These are phyloP conservation scores for Mucor velutinosus DNA, from an alignment of 371 early-diverging fungal species.

Conservation along the genomic window DNA sequence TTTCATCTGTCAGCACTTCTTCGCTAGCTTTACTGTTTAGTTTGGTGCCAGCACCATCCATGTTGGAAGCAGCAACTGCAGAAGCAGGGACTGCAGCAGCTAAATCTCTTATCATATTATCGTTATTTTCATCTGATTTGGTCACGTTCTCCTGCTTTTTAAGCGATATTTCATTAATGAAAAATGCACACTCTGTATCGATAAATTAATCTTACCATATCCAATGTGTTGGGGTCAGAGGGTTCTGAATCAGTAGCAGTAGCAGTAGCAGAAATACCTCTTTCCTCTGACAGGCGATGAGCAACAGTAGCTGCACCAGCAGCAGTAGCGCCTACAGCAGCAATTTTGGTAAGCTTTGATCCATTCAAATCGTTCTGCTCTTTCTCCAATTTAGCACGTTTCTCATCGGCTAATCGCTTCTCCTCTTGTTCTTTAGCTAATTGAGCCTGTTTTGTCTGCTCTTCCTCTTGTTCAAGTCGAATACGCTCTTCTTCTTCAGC, in stretches of 20 bases:
- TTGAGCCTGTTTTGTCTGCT: neutral
- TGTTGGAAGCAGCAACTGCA: neutral
- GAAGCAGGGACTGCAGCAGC: neutral
- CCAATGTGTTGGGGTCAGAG: neutral
- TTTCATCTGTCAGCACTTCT: slow-evolving; percentile 7
- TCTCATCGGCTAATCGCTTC: neutral
- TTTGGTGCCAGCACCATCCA: neutral
- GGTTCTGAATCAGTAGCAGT: neutral
- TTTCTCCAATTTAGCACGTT: neutral
- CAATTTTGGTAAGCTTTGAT: neutral
- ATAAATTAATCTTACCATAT: neutral
- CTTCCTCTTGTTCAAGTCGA: neutral
- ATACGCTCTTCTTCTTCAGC: slow-evolving; percentile 4
- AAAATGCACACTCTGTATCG: neutral
- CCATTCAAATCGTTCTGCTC: neutral
- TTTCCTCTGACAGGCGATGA: neutral
- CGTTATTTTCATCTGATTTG: neutral
- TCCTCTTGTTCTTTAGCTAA: neutral
- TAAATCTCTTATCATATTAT: neutral
- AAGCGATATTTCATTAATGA: neutral
- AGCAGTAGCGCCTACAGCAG: neutral
- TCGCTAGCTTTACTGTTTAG: neutral
- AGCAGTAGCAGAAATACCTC: neutral
- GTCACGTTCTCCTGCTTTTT: neutral
- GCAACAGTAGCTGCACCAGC: neutral